Evolutionary conservation across 495 filamentous ascomycete genomes (phyloP).

Genomic region (Glonium stellatum): DNA sequence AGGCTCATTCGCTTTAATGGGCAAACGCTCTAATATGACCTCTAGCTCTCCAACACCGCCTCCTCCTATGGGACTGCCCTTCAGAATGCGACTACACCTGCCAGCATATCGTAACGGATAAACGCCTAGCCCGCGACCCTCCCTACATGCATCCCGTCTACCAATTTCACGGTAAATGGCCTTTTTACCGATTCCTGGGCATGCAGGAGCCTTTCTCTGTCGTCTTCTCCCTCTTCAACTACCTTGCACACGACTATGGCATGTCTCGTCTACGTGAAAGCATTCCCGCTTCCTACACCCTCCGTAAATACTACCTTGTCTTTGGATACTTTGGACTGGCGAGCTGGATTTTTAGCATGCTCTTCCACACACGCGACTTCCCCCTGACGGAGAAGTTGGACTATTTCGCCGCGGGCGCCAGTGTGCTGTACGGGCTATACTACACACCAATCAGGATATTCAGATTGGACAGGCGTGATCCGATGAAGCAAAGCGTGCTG

Average conservation of each 20-base stretch:
- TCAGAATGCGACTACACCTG: constrained; percentile 96
- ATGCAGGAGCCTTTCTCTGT: constrained; percentile 93
- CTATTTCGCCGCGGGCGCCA: constrained; percentile 90
- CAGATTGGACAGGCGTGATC: constrained; percentile 61
- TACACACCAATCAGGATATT: constrained; percentile 74
- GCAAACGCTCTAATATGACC: constrained; percentile 3
- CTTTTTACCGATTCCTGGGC: constrained; percentile 80
- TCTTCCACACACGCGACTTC: constrained; percentile 91
- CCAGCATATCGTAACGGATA: constrained; percentile 84
- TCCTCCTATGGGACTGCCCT: constrained; percentile 75
- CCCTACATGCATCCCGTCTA: constrained; percentile 60
- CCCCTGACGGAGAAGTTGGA: constrained; percentile 81
- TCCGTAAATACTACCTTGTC: constrained; percentile 71
- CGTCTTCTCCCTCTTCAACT: constrained; percentile 85
- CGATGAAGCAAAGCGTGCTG: constrained; percentile 52
- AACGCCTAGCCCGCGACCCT: constrained; percentile 57
- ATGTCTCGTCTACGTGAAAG: constrained; percentile 59
- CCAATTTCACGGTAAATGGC: constrained; percentile 99
- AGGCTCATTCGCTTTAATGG: neutral
- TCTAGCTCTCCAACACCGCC: constrained; percentile 57
- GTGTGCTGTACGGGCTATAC: constrained; percentile 84
- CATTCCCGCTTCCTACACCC: constrained; percentile 64
- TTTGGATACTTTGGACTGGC: constrained; percentile 77
- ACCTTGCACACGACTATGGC: constrained; percentile 77
- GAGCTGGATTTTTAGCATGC: constrained; percentile 78